Base-by-base conservation (phyloP, 2,329 filamentous ascomycete species). In the Neocatenulostroma microsporum region DNA sequence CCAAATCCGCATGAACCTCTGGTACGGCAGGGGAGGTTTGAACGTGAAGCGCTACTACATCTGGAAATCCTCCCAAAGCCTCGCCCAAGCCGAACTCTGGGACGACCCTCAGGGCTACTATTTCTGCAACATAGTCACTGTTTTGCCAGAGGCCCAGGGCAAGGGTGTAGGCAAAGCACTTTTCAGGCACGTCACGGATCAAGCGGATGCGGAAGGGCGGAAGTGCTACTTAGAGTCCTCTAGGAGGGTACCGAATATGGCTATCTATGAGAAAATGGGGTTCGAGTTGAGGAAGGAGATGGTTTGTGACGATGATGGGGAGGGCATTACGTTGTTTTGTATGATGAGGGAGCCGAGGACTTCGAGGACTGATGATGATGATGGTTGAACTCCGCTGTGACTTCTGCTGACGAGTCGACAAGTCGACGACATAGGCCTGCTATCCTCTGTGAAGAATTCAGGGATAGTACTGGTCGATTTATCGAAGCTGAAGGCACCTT, bases 71-170 rank as follows among this genome's bases (percentile, higher is more conserved):
- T 68, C 72, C 5, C 81, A 86, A 56, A 68, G 71, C 0, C 63
- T 73, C 25, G 76, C 73, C 1, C 80, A 84, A 37, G 62, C 63
- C 0, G 61, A 72, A 18, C 60, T 84, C 3, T 85, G 80, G 81
- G 74, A 64, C 0, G 77, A 82, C 39, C 67, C 71, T 0, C 64
- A 69, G 4, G 82, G 82, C 0, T 85, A 85, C 51, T 85, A 84
- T 51, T 85, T 85, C 47, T 79, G 82, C 46, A 86, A 85, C 51
- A 82, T 85, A 42, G 75, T 85, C 50, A 79, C 80, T 0, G 80
- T 85, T 1, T 56, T 74, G 12, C 78, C 80, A 0, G 70, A 76
- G 32, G 70, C 69, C 21, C 80, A 84, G 54, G 78, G 79, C 0
- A 73, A 69, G 49, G 81, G 81, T 0, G 72, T 85, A 2, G 82